Evolutionary conservation across 768 basidiomycete species (phyloP).

Genomic region (Tulasnella sp.): DNA sequence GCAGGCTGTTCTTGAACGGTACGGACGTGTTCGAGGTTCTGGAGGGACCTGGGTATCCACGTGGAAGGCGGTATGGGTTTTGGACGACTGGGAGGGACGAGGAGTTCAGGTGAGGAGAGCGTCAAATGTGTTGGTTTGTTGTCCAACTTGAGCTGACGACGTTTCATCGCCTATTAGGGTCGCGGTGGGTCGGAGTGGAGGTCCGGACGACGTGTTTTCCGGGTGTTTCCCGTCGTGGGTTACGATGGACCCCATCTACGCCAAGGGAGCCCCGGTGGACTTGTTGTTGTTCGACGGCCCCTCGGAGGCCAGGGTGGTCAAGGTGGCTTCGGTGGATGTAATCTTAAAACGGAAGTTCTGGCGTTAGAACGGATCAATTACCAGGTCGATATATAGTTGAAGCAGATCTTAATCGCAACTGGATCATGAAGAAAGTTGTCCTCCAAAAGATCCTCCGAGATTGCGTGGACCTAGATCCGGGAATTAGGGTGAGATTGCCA

Average conservation of each 20-base stretch:
- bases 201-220: not conserved
- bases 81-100: constrained; percentile 21
- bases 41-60: not conserved
- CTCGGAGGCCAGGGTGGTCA: not conserved
- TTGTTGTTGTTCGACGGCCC: not conserved
- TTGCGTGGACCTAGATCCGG: no score
- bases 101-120: constrained; percentile 23
- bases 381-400: no score
- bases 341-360: not conserved
- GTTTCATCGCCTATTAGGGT: not conserved
- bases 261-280: not conserved
- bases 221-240: not conserved
- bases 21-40: constrained; percentile 16
- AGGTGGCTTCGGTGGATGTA: constrained; percentile 1
- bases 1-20: constrained; percentile 14
- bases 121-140: not conserved
- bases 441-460: no score
- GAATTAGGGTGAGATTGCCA: no score
- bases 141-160: not conserved
- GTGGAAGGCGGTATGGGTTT: constrained; percentile 16
- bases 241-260: not conserved
- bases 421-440: no score
- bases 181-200: not conserved
- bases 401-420: no score
- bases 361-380: not conserved